Base-by-base conservation (phyloP, 176 grass and related monocot genomes). In the Zoysia pacifica region DNA sequence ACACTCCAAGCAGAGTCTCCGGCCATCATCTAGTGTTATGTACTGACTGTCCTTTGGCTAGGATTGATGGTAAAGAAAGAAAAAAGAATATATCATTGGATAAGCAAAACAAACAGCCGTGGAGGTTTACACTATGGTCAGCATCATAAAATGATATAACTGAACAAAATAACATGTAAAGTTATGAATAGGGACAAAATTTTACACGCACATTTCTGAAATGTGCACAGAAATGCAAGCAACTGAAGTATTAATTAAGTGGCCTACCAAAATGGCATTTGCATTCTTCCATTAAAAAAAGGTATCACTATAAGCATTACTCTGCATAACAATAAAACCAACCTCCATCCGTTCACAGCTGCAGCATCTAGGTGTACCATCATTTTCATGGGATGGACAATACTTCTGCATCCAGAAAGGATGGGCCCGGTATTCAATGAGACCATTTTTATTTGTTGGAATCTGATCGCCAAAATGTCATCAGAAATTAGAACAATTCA, bases 271-370 rank as follows among this genome's bases (percentile, higher is more conserved):
- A 79, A 58, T 51, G 39, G 0, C 18, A 64, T 65, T 84, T 75
- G 35, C 8, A 53, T 88, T 69, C 45, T 62, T 48, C 46, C 7
- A 73, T 18, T 7, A 20, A 61, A 61, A 28, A 53, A 36, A 37
- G 15, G 0, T 53, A 63, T 71, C 56, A 64, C 46, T 49, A 55
- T 3, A 70, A 48, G 48, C 48, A 70, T 78, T 44, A 20, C 48
- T 68, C 4, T 20, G 54, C 37, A 46, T 77, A 73, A 69, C 9
- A 9, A 84, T 69, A 64, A 62, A 7, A 46, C 80, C 53, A 86
- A 95, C 93, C 90, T 95, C 93, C 87, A 95, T 92, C 48, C 87
- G 72, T 86, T 95, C 89, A 40, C 93, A 95, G 62, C 93, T 95
- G 79, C 93, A 95, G 71, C 93, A 95, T 43, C 89, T 87, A 71